Base-by-base conservation (phyloP, 306 rosid species). In the Sicyos baderoa region DNA sequence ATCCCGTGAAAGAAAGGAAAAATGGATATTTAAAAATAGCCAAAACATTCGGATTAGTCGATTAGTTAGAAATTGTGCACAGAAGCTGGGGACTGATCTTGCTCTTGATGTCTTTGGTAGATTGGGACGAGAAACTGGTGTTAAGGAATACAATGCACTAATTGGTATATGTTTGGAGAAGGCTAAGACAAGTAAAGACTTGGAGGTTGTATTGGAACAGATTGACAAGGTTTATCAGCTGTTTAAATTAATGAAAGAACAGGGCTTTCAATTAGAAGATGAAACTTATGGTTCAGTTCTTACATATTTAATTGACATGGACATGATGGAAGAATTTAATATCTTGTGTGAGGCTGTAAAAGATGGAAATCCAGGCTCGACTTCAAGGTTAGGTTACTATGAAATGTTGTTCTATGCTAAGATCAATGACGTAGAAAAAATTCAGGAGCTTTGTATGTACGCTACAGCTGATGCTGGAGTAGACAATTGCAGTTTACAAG, bases 331-430 rank as follows among this genome's bases (percentile, higher is more conserved):
- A 73, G 97, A 88, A 72, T 93, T 93, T 82, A 70, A 76, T 56
- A 72, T 77, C 76, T 79, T 89, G 76, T 76, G 72, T 68, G 80
- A 71, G 56, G 70, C 78, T 73, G 76, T 93, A 65, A 77, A 85
- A 72, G 79, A 82, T 5, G 81, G 66, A 56, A 85, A 81, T 81
- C 89, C 91, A 37, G 57, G 73, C 60, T 80, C 82, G 16, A 19
- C 42, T 77, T 40, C 84, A 22, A 85, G 82, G 75, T 66, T 93
- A 69, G 91, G 96, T 53, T 90, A 89, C 85, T 90, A 89, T 54
- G 94, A 89, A 81, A 88, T 93, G 97, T 59, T 72, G 84, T 44
- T 89, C 42, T 90, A 88, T 87, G 60, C 88, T 75, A 84, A 75
- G 73, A 79, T 86, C 48, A 57, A 86, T 21, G 78, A 90, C 16